phyloP scores from a whole-genome alignment of 2,329 filamentous ascomycete species.

The Fusarium tuaranense region DNA sequence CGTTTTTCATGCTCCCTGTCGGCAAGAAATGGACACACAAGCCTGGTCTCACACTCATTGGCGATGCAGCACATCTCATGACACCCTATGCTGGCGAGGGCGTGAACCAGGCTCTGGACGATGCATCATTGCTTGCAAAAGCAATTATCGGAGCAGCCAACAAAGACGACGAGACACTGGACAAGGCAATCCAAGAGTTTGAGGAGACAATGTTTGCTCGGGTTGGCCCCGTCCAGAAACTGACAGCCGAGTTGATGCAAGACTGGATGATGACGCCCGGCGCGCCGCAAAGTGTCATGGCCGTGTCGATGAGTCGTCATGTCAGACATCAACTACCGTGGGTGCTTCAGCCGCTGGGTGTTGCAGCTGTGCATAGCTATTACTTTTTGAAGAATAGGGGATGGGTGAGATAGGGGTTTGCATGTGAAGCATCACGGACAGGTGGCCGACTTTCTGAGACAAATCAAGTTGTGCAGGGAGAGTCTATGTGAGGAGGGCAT shows the following conservation, averaged over 20 bases:
- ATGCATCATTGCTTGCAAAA: slow-evolving; percentile 62
- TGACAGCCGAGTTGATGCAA: slow-evolving; percentile 59
- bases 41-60: slow-evolving; percentile 65
- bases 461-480: background rate
- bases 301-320: slow-evolving; percentile 49
- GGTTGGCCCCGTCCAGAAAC: slow-evolving; percentile 51
- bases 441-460: background rate
- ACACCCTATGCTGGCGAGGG: slow-evolving; percentile 69
- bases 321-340: slow-evolving; percentile 47
- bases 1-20: slow-evolving; percentile 65
- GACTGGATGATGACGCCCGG: slow-evolving; percentile 62
- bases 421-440: background rate
- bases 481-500: background rate
- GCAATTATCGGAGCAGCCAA: slow-evolving; percentile 51
- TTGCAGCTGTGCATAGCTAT: slow-evolving; percentile 44
- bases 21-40: slow-evolving; percentile 60
- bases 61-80: slow-evolving; percentile 72
- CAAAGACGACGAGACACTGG: slow-evolving; percentile 43
- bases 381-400: slow-evolving; percentile 40
- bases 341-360: slow-evolving; percentile 47
- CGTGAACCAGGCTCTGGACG: slow-evolving; percentile 68
- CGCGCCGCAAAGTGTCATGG: slow-evolving; percentile 57
- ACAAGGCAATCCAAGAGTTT: slow-evolving; percentile 49
- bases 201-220: slow-evolving; percentile 55
- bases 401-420: slow-evolving; percentile 15